Evolutionary conservation across 164 flowering plant genomes (phyloP), one percentile per base, ranked within the genome.

Genomic region (Vitis amurensis): DNA sequence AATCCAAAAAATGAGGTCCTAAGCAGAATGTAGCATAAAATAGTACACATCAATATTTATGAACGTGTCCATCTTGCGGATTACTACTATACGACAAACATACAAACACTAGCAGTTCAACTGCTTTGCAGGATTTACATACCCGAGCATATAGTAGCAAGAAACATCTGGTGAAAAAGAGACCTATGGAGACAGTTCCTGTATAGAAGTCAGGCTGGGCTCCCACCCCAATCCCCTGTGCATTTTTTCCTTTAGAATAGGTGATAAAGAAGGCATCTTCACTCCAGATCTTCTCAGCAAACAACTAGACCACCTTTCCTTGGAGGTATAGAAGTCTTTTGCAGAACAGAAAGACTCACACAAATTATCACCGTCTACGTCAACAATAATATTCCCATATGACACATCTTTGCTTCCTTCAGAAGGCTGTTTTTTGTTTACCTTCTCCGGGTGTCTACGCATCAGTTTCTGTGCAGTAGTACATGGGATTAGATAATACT

Each of bases 101-200:
- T 50, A 44, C 52, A 63, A 63, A 63, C 9, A 48, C 9, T 47
- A 16, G 66, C 17, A 48, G 10, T 37, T 30, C 19, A 31, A 58
- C 17, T 16, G 59, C 48, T 7, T 67, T 8, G 23, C 13, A 61
- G 57, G 50, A 70, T n/a, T 37, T 14, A 23, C 59, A 19, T 50
- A 69, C 73, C 77, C 52, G 61, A 50, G 50, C 50, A 30, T 37
- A 15, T 15, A 23, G 55, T 16, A 29, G 3, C 19, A 52, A 37
- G 7, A 27, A 50, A 44, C 50, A 3, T 23, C 9, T 3, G 44
- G 1, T 19, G 50, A 69, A 66, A 14, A 47, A 29, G 8, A 44
- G 13, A 56, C 17, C 84, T 79, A 87, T 17, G 88, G 89, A 71
- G 91, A 89, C 3, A 84, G 27, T 77, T 90, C 93, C 64, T 78